phyloP scores from a whole-genome alignment of 2,329 filamentous ascomycete species.

The Geosmithia putterillii region DNA sequence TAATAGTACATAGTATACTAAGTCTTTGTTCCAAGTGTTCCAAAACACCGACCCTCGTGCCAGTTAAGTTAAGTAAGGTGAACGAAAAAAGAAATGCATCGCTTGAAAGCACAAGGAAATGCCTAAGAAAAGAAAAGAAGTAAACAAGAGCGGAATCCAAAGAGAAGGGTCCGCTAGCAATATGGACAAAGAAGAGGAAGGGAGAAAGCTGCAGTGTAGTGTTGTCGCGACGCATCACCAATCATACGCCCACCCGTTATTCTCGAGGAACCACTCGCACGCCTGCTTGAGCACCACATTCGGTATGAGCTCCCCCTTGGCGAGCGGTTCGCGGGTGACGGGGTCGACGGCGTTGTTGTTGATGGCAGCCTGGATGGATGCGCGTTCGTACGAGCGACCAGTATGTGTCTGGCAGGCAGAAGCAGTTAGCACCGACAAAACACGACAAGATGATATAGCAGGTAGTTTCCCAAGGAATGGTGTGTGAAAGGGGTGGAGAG shows the following conservation, averaged over 20 bases:
- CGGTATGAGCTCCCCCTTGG: conserved; percentile 57
- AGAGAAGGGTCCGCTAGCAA: too few species aligned
- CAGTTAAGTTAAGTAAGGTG: too few species aligned
- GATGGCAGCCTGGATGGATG: conserved; percentile 76
- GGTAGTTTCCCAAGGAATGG: too few species aligned
- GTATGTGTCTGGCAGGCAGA: conserved; percentile 51
- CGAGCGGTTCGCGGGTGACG: conserved; percentile 65
- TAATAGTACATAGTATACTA: too few species aligned
- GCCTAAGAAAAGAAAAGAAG: too few species aligned
- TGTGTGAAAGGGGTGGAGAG: background rate
- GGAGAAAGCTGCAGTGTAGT: background rate
- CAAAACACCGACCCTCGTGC: too few species aligned
- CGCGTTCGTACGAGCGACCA: conserved; percentile 81
- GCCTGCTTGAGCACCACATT: conserved; percentile 75
- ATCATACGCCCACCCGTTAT: conserved; percentile 88
- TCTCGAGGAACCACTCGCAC: conserved; percentile 71
- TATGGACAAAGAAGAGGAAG: too few species aligned
- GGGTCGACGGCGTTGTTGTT: conserved; percentile 55
- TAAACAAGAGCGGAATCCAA: too few species aligned
- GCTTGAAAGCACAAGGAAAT: too few species aligned
- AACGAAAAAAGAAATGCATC: too few species aligned
- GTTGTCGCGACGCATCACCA: conserved; percentile 40
- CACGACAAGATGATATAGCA: background rate
- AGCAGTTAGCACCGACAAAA: conserved; percentile 1
- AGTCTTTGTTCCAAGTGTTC: too few species aligned